Evolutionary conservation across 2,329 filamentous ascomycete species (phyloP).

Genomic region (Monilinia polystroma): DNA sequence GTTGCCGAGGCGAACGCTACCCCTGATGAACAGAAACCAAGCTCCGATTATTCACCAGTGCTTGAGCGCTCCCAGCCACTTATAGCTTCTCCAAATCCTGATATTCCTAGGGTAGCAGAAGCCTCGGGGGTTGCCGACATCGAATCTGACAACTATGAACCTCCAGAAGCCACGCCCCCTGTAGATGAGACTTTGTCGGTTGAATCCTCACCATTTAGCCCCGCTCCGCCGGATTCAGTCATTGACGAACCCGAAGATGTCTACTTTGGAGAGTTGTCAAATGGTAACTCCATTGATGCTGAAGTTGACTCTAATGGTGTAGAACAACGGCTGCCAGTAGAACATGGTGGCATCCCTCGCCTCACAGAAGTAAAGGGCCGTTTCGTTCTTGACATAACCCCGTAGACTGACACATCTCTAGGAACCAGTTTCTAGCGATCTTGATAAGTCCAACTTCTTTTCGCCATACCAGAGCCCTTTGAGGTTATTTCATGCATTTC

Average conservation of each 20-base stretch:
- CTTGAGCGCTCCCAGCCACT: slow-evolving; percentile 27
- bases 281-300: slow-evolving; percentile 26
- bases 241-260: slow-evolving; percentile 29
- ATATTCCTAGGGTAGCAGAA: slow-evolving; percentile 14
- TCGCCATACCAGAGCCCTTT: slow-evolving; percentile 81
- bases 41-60: slow-evolving; percentile 33
- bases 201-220: slow-evolving; percentile 46
- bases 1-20: slow-evolving; percentile 23
- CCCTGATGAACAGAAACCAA: slow-evolving; percentile 27
- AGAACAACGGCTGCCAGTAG: slow-evolving; percentile 24
- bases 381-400: slow-evolving; percentile 24
- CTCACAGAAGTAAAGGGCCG: slow-evolving; percentile 35
- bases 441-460: slow-evolving; percentile 31
- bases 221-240: slow-evolving; percentile 41
- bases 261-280: slow-evolving; percentile 19
- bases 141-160: slow-evolving; percentile 56
- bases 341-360: slow-evolving; percentile 27
- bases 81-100: neutral
- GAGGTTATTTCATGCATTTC: slow-evolving; percentile 79
- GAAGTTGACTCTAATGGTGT: slow-evolving; percentile 27
- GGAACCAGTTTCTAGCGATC: slow-evolving; percentile 21
- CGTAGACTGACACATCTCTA: slow-evolving; percentile 33
- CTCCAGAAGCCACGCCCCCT: slow-evolving; percentile 46
- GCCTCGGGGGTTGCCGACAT: slow-evolving; percentile 25
- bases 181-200: slow-evolving; percentile 27